Evolutionary conservation across 2,329 filamentous ascomycete genomes (phyloP).

Genomic region (Colletotrichum trifolii): DNA sequence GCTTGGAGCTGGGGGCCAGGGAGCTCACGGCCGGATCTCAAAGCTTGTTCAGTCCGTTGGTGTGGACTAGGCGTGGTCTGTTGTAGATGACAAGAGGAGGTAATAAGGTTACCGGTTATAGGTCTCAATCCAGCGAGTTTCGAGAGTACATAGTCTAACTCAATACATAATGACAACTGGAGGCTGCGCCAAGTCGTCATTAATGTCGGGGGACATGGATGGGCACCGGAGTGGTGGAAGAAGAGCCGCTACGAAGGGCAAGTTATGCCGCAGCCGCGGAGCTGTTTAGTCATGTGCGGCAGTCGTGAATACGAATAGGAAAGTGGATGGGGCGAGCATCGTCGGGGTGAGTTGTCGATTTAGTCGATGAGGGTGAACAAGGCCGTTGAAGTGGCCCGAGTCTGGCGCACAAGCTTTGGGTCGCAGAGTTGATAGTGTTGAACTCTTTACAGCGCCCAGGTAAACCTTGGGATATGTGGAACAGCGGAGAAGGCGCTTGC

Average conservation of each 20-base stretch:
- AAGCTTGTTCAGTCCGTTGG: slow-evolving; percentile 1
- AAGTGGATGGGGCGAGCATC: too few species aligned
- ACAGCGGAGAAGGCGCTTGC: too few species aligned
- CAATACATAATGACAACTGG: slow-evolving; percentile 9
- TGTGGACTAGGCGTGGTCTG: slow-evolving; percentile 5
- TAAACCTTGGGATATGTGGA: too few species aligned
- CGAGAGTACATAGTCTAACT: slow-evolving; percentile 30
- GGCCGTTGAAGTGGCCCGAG: too few species aligned
- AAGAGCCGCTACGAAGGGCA: not conserved
- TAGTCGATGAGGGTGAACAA: too few species aligned
- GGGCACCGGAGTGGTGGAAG: not conserved
- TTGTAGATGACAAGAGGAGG: slow-evolving; percentile 14
- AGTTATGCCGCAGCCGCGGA: not conserved
- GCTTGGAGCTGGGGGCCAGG: not conserved
- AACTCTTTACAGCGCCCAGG: too few species aligned
- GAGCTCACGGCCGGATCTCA: slow-evolving; percentile 10
- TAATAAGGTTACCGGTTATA: slow-evolving; percentile 17
- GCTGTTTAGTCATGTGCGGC: too few species aligned
- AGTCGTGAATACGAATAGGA: too few species aligned
- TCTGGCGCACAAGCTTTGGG: too few species aligned
- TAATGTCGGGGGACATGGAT: not conserved
- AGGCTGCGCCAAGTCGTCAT: not conserved
- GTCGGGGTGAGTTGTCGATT: too few species aligned
- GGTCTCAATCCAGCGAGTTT: slow-evolving; percentile 18
- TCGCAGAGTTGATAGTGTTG: too few species aligned